Evolutionary conservation across 805 yeast genomes (phyloP).

Genomic region (Dipodascus albidus): DNA sequence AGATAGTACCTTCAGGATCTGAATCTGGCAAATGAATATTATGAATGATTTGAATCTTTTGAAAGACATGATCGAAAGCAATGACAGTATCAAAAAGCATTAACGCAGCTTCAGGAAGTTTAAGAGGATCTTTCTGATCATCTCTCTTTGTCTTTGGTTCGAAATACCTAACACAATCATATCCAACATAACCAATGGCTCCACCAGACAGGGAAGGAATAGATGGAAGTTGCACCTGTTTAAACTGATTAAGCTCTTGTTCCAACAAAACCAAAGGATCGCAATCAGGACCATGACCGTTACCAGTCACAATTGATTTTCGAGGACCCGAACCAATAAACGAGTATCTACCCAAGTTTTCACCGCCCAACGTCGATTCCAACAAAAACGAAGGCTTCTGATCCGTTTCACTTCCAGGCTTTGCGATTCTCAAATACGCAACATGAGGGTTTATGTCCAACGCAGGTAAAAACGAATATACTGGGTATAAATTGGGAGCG

Average conservation of each 20-base stretch:
- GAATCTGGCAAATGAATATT: constrained; percentile 44
- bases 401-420: constrained; percentile 38
- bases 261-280: constrained; percentile 78
- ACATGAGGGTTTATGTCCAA: constrained; percentile 80
- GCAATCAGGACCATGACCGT: constrained; percentile 44
- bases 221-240: constrained; percentile 41
- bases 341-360: constrained; percentile 79
- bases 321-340: constrained; percentile 83
- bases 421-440: constrained; percentile 76
- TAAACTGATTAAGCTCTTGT: constrained; percentile 50
- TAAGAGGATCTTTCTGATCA: constrained; percentile 59
- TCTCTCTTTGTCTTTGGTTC: constrained; percentile 80
- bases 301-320: constrained; percentile 76
- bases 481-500: constrained; percentile 64
- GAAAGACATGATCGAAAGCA: constrained; percentile 90
- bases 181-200: constrained; percentile 90
- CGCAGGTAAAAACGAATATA: constrained; percentile 60
- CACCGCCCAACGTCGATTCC: constrained; percentile 85
- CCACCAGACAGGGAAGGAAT: constrained; percentile 91
- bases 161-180: constrained; percentile 92
- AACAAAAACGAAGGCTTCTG: constrained; percentile 61
- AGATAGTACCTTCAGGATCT: constrained; percentile 13
- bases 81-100: constrained; percentile 86
- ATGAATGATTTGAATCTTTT: constrained; percentile 81
- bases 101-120: constrained; percentile 83